These are phyloP conservation scores for Fusarium bulbicola DNA, from an alignment of 2,329 filamentous ascomycete species.

Conservation along the genomic window DNA sequence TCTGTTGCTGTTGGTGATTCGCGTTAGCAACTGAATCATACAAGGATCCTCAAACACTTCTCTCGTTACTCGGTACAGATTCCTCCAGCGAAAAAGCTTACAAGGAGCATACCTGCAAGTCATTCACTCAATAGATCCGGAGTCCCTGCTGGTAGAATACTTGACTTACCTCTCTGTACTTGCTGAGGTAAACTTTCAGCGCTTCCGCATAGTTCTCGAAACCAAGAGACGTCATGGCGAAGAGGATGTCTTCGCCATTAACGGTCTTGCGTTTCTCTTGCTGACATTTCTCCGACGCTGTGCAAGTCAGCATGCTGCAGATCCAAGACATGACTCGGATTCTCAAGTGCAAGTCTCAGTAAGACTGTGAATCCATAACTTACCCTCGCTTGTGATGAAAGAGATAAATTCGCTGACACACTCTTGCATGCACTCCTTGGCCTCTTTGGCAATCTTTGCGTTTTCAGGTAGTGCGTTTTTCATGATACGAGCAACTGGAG, in stretches of 20 bases:
- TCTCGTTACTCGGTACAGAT: background rate
- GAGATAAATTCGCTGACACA: slow-evolving; percentile 99
- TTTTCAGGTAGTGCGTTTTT: slow-evolving; percentile 97
- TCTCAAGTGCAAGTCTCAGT: slow-evolving; percentile 13
- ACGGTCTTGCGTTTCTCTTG: slow-evolving; percentile 99
- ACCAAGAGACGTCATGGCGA: slow-evolving; percentile 97
- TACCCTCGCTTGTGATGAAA: slow-evolving; percentile 99
- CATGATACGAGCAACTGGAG: slow-evolving; percentile 98
- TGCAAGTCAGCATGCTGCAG: slow-evolving; percentile 38
- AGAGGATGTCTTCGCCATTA: slow-evolving; percentile 97
- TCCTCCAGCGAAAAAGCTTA: background rate
- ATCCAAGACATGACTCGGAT: slow-evolving; percentile 29
- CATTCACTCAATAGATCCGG: background rate
- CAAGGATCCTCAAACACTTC: background rate
- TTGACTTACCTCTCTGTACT: slow-evolving; percentile 92
- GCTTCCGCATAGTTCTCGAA: slow-evolving; percentile 99
- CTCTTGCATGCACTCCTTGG: slow-evolving; percentile 99
- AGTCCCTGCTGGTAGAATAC: background rate
- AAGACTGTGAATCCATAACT: slow-evolving; percentile 46
- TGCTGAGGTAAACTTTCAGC: slow-evolving; percentile 95
- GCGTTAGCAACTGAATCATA: slow-evolving; percentile 7
- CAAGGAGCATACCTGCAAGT: background rate
- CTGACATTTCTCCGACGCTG: slow-evolving; percentile 98
- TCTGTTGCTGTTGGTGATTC: slow-evolving; percentile 49
- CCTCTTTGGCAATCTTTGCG: slow-evolving; percentile 98